phyloP scores from a whole-genome alignment of 75 land plant genomes.

The Picea glauca region DNA sequence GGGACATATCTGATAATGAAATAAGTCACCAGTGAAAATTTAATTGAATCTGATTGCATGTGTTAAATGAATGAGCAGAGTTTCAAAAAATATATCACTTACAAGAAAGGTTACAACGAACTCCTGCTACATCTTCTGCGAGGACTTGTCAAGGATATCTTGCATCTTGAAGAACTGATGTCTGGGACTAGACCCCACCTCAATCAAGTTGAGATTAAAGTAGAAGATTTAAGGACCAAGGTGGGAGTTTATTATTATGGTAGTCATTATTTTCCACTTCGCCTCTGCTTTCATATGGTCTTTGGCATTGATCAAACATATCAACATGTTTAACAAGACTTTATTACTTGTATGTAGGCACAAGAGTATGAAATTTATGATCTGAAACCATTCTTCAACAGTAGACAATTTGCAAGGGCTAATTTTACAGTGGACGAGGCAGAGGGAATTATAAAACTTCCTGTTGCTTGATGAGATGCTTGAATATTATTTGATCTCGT shows the following conservation, averaged over 20 bases:
- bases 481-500: too few relatives aligned
- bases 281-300: neutral
- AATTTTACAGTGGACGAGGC: conserved; percentile 68
- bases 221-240: conserved; percentile 69
- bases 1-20: too few relatives aligned
- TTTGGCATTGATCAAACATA: neutral
- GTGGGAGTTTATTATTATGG: conserved; percentile 21
- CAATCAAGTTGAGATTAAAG: conserved; percentile 65
- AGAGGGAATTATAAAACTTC: too few relatives aligned
- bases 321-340: neutral
- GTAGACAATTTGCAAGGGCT: conserved; percentile 54
- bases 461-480: conserved; percentile 21
- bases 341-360: conserved; percentile 55
- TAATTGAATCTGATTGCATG: neutral
- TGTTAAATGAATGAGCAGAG: conserved; percentile 38
- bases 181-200: conserved; percentile 42
- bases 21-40: neutral
- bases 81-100: conserved; percentile 92
- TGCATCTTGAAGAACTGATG: conserved; percentile 82
- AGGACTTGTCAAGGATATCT: conserved; percentile 77
- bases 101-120: conserved; percentile 89
- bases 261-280: neutral
- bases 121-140: conserved; percentile 79
- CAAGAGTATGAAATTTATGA: conserved; percentile 80
- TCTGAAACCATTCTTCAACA: conserved; percentile 77